These are phyloP conservation scores for Batrachochytrium dendrobatidis DNA, from an alignment of 371 early-diverging fungal genomes.

Conservation along the genomic window DNA sequence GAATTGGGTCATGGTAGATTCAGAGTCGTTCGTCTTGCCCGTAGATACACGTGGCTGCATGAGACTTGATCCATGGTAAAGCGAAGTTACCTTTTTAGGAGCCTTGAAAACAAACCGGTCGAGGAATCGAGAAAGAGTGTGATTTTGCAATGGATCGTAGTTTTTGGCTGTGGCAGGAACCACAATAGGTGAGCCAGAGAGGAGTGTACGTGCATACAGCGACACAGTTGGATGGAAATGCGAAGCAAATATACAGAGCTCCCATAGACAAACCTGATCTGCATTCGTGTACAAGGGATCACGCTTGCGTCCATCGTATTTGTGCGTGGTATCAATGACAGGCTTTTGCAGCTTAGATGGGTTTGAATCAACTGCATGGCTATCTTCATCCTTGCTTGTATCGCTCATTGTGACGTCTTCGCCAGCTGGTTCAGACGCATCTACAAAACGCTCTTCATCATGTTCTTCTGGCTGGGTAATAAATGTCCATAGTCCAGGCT, in stretches of 20 bases:
- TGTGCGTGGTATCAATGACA: slow-evolving; percentile 11
- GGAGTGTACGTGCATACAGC: slow-evolving; percentile 65
- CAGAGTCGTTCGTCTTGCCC: slow-evolving; percentile 5
- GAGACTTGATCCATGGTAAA: slow-evolving; percentile 37
- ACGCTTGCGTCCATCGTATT: slow-evolving; percentile 80
- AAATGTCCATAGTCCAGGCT: slow-evolving; percentile 45
- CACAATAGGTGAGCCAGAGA: slow-evolving; percentile 59
- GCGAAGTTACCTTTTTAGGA: slow-evolving; percentile 61
- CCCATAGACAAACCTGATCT: slow-evolving; percentile 80
- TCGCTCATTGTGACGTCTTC: neutral
- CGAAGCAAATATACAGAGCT: slow-evolving; percentile 60
- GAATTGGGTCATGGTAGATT: slow-evolving; percentile 5
- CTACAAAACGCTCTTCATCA: slow-evolving; percentile 43
- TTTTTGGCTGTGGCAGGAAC: slow-evolving; percentile 51
- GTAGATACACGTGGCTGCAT: slow-evolving; percentile 48
- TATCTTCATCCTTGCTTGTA: slow-evolving; percentile 10
- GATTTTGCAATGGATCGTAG: slow-evolving; percentile 76
- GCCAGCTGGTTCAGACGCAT: slow-evolving; percentile 26
- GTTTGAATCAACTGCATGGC: slow-evolving; percentile 6
- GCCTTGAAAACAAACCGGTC: slow-evolving; percentile 94
- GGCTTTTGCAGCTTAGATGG: slow-evolving; percentile 16
- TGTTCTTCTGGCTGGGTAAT: slow-evolving; percentile 65
- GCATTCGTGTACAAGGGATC: slow-evolving; percentile 82
- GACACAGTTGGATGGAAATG: slow-evolving; percentile 92
- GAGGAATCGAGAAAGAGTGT: slow-evolving; percentile 86